These are phyloP conservation scores for Karstenula rhodostoma DNA, from an alignment of 2,329 filamentous ascomycete species.

Conservation along the genomic window DNA sequence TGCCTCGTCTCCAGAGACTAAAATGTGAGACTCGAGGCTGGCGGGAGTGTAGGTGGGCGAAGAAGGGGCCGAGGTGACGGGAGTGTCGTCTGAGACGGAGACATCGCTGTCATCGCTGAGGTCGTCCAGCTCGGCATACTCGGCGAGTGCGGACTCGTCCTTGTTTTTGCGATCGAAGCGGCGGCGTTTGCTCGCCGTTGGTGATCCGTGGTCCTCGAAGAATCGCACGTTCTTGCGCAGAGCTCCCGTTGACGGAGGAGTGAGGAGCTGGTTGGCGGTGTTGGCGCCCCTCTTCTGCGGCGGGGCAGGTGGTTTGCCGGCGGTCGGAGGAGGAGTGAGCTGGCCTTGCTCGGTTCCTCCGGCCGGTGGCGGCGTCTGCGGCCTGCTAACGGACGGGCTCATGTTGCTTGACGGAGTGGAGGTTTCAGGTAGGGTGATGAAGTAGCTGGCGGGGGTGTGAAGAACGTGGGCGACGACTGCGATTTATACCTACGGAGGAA, in stretches of 20 bases:
- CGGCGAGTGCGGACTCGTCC: slow-evolving; percentile 17
- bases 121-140: slow-evolving; percentile 22
- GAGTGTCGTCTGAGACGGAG: slow-evolving; percentile 5
- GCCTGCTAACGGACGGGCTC: slow-evolving; percentile 7
- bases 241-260: slow-evolving; percentile 31
- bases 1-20: slow-evolving; percentile 8
- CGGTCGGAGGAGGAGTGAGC: not conserved
- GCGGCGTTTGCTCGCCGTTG: slow-evolving; percentile 13
- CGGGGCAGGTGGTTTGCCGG: not conserved
- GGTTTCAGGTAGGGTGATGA: not conserved
- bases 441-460: not conserved
- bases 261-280: slow-evolving; percentile 16
- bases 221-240: slow-evolving; percentile 22
- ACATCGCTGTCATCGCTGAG: slow-evolving; percentile 18
- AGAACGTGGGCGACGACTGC: not conserved
- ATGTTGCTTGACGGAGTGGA: slow-evolving; percentile 10
- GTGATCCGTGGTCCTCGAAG: not conserved
- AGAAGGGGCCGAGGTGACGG: not conserved
- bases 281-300: not conserved
- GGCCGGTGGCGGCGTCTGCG: slow-evolving; percentile 20
- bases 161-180: slow-evolving; percentile 7
- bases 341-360: not conserved
- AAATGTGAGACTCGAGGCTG: not conserved
- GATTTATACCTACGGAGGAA: not conserved
- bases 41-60: not conserved